phyloP scores from a whole-genome alignment of 1,284 basidiomycete genomes.

The Butyriboletus regius region DNA sequence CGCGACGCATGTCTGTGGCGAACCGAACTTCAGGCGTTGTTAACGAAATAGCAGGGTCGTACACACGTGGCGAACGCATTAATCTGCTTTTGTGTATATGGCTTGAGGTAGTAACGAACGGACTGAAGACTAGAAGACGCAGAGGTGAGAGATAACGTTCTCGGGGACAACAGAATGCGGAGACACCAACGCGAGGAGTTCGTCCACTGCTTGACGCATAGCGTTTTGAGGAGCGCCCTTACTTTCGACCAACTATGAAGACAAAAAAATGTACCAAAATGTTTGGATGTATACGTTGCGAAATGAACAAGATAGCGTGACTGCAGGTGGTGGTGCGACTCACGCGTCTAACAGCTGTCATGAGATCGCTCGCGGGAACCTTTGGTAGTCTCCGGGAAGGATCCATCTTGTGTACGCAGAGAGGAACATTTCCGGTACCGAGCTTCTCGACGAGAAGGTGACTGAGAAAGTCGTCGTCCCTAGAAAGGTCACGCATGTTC shows the following conservation, averaged over 20 bases:
- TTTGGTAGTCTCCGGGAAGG: conserved; percentile 63
- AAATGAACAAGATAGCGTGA: conserved; percentile 27
- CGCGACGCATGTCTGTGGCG: conserved; percentile 68
- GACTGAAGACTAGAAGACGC: conserved; percentile 48
- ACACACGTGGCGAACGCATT: conserved; percentile 81
- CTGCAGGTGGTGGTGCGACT: conserved; percentile 34
- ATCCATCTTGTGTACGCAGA: conserved; percentile 82
- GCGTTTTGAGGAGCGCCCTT: conserved; percentile 50
- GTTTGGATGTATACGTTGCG: conserved; percentile 12
- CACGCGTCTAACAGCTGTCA: conserved; percentile 69
- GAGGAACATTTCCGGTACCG: conserved; percentile 63
- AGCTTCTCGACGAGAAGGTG: conserved; percentile 79
- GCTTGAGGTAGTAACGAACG: conserved; percentile 66
- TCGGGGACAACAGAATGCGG: conserved; percentile 2
- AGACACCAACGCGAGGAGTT: conserved; percentile 58
- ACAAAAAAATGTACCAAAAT: conserved; percentile 7
- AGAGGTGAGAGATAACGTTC: conserved; percentile 17
- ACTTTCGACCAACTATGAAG: conserved; percentile 49
- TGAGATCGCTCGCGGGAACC: conserved; percentile 56
- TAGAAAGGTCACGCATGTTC: conserved; percentile 78
- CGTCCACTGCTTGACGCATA: conserved; percentile 63
- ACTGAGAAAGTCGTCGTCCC: conserved; percentile 79
- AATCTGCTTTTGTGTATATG: conserved; percentile 69
- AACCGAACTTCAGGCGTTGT: conserved; percentile 25
- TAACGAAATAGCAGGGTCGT: conserved; percentile 29